phyloP scores from a whole-genome alignment of 2,329 filamentous ascomycete species.

The Orbilia quercus region DNA sequence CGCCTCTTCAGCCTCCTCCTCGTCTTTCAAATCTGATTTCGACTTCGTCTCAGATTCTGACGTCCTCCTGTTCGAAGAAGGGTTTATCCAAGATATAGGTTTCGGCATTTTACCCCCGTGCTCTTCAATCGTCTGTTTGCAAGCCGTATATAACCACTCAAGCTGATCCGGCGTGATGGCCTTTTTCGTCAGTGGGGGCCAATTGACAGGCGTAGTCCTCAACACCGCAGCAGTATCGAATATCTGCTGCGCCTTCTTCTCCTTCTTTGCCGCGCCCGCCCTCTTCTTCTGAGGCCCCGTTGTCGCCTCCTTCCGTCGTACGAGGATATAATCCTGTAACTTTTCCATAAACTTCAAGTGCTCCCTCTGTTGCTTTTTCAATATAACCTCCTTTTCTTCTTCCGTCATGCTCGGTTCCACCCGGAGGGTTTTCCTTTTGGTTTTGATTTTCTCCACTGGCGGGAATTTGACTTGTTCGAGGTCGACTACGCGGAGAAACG shows the following conservation, averaged over 20 bases:
- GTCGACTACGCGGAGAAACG: not conserved
- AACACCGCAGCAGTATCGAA: slow-evolving; percentile 11
- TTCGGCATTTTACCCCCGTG: slow-evolving; percentile 7
- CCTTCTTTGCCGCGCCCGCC: not conserved
- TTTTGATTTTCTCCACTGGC: slow-evolving; percentile 7
- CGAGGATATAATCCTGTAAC: slow-evolving; percentile 23
- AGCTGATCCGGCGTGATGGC: slow-evolving; percentile 24
- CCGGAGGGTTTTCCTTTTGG: slow-evolving; percentile 21
- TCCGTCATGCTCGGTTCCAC: slow-evolving; percentile 20
- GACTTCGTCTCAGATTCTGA: not conserved
- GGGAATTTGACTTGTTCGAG: slow-evolving; percentile 28
- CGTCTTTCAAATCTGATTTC: not conserved
- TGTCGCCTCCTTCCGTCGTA: slow-evolving; percentile 3
- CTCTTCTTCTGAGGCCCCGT: not conserved
- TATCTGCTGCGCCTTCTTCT: slow-evolving; percentile 10
- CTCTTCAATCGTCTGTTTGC: slow-evolving; percentile 14
- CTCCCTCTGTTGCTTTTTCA: slow-evolving; percentile 6
- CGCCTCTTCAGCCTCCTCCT: not conserved
- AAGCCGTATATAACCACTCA: slow-evolving; percentile 15
- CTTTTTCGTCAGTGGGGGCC: slow-evolving; percentile 34
- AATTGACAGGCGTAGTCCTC: slow-evolving; percentile 21
- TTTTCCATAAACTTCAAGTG: slow-evolving; percentile 17
- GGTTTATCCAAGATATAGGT: too few species aligned
- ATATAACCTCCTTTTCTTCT: slow-evolving; percentile 10
- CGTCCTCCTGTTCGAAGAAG: too few species aligned